A percentile compares a stretch with the other conserved stretches of the same genome.
Conservation (phyloP, 169 alveolate genomes). For the Plasmodium fragile region DNA sequence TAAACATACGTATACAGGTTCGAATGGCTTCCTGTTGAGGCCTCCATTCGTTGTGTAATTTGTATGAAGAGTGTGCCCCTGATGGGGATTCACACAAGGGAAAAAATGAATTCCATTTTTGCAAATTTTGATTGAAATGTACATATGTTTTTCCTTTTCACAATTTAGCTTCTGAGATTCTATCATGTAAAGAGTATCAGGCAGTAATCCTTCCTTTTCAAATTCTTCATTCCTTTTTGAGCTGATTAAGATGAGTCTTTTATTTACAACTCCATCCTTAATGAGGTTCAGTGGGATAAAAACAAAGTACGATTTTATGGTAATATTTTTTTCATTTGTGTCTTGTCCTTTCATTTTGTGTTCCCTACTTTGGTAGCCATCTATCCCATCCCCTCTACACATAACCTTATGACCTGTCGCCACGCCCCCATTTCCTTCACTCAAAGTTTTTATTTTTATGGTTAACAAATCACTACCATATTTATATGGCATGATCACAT, state of each 20-base stretch:
- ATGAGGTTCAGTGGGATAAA: constrained; percentile 36
- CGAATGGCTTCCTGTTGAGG: neutral
- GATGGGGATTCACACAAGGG: neutral
- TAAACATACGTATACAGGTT: constrained; percentile 42
- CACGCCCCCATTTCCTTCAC: neutral
- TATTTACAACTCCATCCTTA: constrained; percentile 29
- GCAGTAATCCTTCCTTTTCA: constrained; percentile 48
- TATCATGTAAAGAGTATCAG: constrained; percentile 48
- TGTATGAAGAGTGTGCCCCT: neutral
- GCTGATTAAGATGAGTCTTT: constrained; percentile 28
- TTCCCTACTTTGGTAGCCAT: neutral
- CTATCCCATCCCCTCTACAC: neutral
- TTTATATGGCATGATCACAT: constrained; percentile 45
- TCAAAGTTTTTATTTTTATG: constrained; percentile 32
- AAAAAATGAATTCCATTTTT: constrained; percentile 45
- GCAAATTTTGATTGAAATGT: constrained; percentile 36
- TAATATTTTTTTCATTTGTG: neutral
- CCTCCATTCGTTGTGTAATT: neutral
- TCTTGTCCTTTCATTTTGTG: neutral
- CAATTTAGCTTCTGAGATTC: constrained; percentile 24
- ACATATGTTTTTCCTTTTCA: constrained; percentile 34
- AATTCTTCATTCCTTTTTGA: constrained; percentile 30
- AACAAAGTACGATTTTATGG: constrained; percentile 29
- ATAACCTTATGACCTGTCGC: neutral
- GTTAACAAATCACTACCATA: constrained; percentile 33